These are phyloP conservation scores for Diddensiella caesifluorescens DNA, from an alignment of 805 yeast species.

Conservation along the genomic window DNA sequence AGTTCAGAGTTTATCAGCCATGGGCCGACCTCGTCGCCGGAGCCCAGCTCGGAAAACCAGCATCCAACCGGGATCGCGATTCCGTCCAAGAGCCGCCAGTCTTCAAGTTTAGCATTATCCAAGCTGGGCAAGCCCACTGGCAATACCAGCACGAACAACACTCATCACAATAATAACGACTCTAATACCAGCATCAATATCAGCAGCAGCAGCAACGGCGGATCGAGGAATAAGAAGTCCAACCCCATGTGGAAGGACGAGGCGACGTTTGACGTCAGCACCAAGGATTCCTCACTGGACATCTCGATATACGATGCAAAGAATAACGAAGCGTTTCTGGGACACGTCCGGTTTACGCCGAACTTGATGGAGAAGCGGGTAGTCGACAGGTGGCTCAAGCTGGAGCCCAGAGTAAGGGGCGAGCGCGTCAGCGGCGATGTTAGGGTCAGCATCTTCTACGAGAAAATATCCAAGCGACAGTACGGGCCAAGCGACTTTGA, in stretches of 20 bases:
- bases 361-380: constrained; percentile 32
- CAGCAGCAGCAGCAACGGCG: background rate
- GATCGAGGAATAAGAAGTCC: constrained; percentile 25
- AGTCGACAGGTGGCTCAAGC: constrained; percentile 65
- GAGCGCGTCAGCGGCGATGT: constrained; percentile 76
- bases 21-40: constrained; percentile 47
- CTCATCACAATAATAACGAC: background rate
- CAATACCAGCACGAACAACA: background rate
- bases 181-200: constrained; percentile 1
- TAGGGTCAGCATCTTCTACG: constrained; percentile 68
- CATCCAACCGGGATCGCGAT: constrained; percentile 5
- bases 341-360: constrained; percentile 74
- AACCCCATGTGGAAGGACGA: constrained; percentile 91
- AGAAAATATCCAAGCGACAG: constrained; percentile 61
- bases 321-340: constrained; percentile 76
- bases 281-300: constrained; percentile 71
- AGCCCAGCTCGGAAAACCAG: constrained; percentile 24
- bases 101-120: background rate
- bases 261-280: constrained; percentile 82
- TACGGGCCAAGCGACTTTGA: constrained; percentile 90
- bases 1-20: constrained; percentile 71
- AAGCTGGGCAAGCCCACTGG: constrained; percentile 20
- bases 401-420: constrained; percentile 68
- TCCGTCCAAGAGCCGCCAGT: constrained; percentile 29
- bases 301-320: constrained; percentile 87